Base-by-base conservation (phyloP, 805 yeast species). In the Metschnikowia reukaufii region DNA sequence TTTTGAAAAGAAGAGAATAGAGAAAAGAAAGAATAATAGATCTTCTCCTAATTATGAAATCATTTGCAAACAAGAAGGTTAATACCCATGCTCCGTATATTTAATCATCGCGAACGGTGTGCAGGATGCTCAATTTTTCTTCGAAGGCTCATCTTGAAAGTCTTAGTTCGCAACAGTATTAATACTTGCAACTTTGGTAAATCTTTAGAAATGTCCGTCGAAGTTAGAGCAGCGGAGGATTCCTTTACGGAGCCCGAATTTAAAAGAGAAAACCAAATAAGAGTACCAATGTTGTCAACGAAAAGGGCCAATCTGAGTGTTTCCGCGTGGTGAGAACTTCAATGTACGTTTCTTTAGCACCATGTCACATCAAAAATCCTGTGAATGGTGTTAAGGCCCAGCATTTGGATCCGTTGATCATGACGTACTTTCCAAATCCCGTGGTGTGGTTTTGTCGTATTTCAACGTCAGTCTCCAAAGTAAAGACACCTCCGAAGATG, bases 291-390 rank as follows among this genome's bases (percentile, higher is more conserved):
- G 66, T 69, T 6, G 42, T 70, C 18, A 64, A 66, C 48, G 58
- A 50, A 4, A 68, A 73, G 19, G 85, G 85, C 0, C 48, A 79
- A 13, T 78, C 92, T 1, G 79, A 83, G 59, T 86, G 96, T 61
- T 88, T 88, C 70, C 82, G 80, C 55, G 72, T 67, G 36, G 77
- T 82, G 45, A 72, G 77, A 44, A 70, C 86, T 1, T 70, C 81
- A 13, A 63, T 94, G 64, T 89, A 91, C 62, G 82, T 90, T 5
- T 89, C 96, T 7, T 64, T 94, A 44, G 97, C 99, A 4, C 99
- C 99, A 44, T 73, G 81, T 44, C 87, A 84, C 66, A 61, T 83
- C 32, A 71, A 74, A 35, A 72, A 76, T 42, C 96, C 97, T 6
- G 62, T 84, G 13, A 81, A 80, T 49, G 99, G 98, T 35, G 77